Evolutionary conservation across 2,329 filamentous ascomycete species (phyloP).

Genomic region (Sporothrix globosa): DNA sequence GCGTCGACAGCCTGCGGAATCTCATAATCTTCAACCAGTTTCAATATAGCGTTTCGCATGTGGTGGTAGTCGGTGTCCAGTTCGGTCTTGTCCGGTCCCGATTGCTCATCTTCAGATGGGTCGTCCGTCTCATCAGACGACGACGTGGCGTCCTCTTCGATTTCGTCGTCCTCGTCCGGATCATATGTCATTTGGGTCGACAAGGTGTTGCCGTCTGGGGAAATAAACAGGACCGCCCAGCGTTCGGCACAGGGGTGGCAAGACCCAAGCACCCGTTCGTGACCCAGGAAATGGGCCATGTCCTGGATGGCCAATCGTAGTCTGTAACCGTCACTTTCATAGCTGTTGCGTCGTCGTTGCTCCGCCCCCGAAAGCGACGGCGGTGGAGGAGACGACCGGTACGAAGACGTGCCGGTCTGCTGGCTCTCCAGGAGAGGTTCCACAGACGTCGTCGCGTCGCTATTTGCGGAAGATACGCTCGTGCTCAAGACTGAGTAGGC

Average conservation of each 20-base stretch:
- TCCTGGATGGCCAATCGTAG: constrained; percentile 71
- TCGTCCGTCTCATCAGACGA: constrained; percentile 65
- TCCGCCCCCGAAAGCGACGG: constrained; percentile 42
- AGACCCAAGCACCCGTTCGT: constrained; percentile 65
- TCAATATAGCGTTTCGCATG: constrained; percentile 77
- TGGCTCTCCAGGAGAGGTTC: constrained; percentile 65
- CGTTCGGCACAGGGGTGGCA: constrained; percentile 80
- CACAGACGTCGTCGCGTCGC: constrained; percentile 68
- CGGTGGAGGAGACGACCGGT: constrained; percentile 59
- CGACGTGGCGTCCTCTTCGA: constrained; percentile 65
- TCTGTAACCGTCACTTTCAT: constrained; percentile 67
- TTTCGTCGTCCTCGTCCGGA: constrained; percentile 58
- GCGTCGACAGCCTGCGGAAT: constrained; percentile 69
- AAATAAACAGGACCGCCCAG: constrained; percentile 82
- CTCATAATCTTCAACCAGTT: constrained; percentile 80
- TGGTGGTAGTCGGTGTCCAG: constrained; percentile 80
- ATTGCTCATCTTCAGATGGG: constrained; percentile 56
- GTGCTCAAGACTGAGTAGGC: constrained; percentile 72
- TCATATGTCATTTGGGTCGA: constrained; percentile 74
- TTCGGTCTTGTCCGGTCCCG: constrained; percentile 66
- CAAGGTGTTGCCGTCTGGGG: constrained; percentile 69
- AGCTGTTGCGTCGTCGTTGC: constrained; percentile 52
- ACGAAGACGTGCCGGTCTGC: constrained; percentile 51
- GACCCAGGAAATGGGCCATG: constrained; percentile 67
- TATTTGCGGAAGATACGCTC: constrained; percentile 71